Base-by-base conservation (phyloP, 768 basidiomycete species). In the Pulveroboletus sp. region DNA sequence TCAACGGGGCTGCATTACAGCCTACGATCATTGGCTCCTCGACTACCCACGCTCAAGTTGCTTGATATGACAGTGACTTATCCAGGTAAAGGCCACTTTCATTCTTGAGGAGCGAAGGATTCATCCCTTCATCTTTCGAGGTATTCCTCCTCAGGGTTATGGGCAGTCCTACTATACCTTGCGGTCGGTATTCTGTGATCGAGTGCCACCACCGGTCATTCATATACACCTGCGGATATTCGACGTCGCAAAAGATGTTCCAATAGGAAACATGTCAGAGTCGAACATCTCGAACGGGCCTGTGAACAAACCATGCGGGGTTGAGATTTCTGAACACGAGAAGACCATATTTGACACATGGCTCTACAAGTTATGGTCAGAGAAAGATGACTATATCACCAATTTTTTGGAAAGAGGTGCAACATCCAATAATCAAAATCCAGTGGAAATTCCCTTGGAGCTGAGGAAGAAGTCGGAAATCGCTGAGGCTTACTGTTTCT, bases 51-150 rank as follows among this genome's bases (percentile, higher is more conserved):
- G 46, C 72, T 99, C 50, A 80, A 83, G 56, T 67, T 99, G 12
- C 72, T 98, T n/a, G 96, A 98, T 64, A 73, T 96, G 38, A 98
- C 96, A 0, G 76, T 95, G 53, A 80, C 86, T 23, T 99, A 99
- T 69, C 90, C 93, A 55, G 93, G 93, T 83, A 65, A 56, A 36
- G 29, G 32, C 32, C 44, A 31, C 22, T 38, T 11, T 31, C 34
- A 23, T 16, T 14, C 20, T 24, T n/a, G 4, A 6, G 11, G 19
- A 14, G 23, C n/a, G 6, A 13, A 24, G 6, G 14, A 19, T 36
- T 51, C 34, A 62, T n/a, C 39, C 9, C 2, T 35, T 23, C 13
- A 32, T 22, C 30, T 37, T 51, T 20, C 17, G 54, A 89, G 88
- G 88, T 10, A 78, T 95, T 34, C 91, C 93, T 14, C 76, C 80